phyloP scores from a whole-genome alignment of 208 protist genomes.

The Cochliopodium minus region DNA sequence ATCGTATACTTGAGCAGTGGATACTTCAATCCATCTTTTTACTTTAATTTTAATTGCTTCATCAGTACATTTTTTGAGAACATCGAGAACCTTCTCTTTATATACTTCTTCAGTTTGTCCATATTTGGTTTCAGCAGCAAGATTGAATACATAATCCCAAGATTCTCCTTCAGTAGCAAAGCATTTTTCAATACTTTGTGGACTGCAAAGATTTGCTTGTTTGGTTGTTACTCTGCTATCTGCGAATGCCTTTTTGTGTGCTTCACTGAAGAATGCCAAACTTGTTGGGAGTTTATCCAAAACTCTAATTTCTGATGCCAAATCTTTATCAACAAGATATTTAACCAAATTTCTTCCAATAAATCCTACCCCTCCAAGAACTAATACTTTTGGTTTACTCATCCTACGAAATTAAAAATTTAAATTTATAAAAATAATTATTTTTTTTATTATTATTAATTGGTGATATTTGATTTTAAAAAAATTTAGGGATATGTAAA shows the following conservation, averaged over 20 bases:
- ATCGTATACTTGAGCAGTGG: constrained; percentile 66
- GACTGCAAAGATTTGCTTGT: constrained; percentile 36
- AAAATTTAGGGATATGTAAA: no score
- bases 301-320: constrained; percentile 26
- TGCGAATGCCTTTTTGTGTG: background rate
- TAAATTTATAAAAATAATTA: no score
- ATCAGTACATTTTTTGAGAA: constrained; percentile 41
- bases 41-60: constrained; percentile 34
- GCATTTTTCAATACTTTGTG: constrained; percentile 35
- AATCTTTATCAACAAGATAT: constrained; percentile 33
- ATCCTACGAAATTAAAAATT: no score
- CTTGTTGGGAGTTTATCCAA: constrained; percentile 33
- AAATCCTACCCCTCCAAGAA: constrained; percentile 59
- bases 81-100: constrained; percentile 41
- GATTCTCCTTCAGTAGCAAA: constrained; percentile 33
- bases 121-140: constrained; percentile 61
- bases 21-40: constrained; percentile 58
- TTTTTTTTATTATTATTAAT: no score
- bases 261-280: background rate
- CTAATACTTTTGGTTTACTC: constrained; percentile 28
- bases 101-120: constrained; percentile 43
- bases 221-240: constrained; percentile 2
- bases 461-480: no score
- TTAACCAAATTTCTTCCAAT: constrained; percentile 61
- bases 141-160: constrained; percentile 59